Evolutionary conservation across 2,329 filamentous ascomycete species (phyloP).

Genomic region (Talaromyces funiculosus): DNA sequence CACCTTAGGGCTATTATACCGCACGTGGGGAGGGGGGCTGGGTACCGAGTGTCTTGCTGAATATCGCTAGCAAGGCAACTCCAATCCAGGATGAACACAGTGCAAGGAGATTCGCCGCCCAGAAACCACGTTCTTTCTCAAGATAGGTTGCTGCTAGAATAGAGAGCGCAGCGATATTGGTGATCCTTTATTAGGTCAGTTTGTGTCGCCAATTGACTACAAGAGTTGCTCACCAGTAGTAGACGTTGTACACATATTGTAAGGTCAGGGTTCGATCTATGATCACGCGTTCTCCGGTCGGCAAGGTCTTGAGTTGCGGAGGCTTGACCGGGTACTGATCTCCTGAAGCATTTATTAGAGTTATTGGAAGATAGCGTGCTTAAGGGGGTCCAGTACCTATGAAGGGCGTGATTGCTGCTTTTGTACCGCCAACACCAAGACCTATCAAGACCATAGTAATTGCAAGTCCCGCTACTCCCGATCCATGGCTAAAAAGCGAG

Average conservation of each 20-base stretch:
- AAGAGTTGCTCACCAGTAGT: conserved; percentile 36
- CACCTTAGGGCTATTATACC: too few species aligned
- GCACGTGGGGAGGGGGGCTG: too few species aligned
- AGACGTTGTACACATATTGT: conserved; percentile 36
- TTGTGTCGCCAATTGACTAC: background rate
- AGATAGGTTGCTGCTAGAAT: conserved; percentile 16
- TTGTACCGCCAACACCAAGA: conserved; percentile 35
- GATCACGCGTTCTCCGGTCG: conserved; percentile 31
- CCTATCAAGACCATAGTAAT: conserved; percentile 32
- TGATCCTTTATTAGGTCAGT: conserved; percentile 11
- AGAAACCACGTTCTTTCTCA: conserved; percentile 19
- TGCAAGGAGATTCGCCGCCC: conserved; percentile 18
- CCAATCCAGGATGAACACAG: conserved; percentile 15
- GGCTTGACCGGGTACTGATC: conserved; percentile 29
- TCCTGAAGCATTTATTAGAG: too few species aligned
- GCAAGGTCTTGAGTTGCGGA: conserved; percentile 19
- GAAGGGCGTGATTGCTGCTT: conserved; percentile 31
- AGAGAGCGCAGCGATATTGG: conserved; percentile 16
- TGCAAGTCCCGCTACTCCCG: conserved; percentile 22
- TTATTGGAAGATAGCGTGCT: too few species aligned
- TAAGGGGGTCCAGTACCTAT: conserved; percentile 19
- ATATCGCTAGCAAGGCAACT: conserved; percentile 13
- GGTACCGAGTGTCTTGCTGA: conserved; percentile 6
- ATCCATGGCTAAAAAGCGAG: conserved; percentile 14
- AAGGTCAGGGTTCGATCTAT: conserved; percentile 29